Evolutionary conservation across 257 asterid species (phyloP).

Genomic region (Nicotiana tomentosiformis): DNA sequence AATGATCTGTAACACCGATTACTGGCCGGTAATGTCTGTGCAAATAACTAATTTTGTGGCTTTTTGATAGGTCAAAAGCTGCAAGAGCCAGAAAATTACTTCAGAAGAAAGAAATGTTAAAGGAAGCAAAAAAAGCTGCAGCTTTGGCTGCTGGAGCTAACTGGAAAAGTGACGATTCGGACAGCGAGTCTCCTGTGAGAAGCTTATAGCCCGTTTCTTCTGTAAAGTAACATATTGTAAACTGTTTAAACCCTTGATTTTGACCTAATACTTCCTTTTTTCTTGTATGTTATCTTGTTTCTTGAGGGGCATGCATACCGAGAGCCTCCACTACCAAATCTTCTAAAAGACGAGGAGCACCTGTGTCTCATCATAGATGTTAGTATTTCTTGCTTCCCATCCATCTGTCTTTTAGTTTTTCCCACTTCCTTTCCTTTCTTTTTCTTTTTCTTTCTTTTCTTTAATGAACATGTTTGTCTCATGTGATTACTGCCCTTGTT

Average conservation of each 20-base stretch:
- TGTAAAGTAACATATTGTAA: not conserved
- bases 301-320: constrained; percentile 32
- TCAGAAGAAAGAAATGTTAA: constrained; percentile 43
- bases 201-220: constrained; percentile 9
- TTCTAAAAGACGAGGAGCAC: constrained; percentile 57
- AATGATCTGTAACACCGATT: not conserved
- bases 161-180: constrained; percentile 80
- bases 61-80: constrained; percentile 54
- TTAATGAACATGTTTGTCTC: not conserved
- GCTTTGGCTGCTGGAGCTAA: constrained; percentile 79
- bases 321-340: constrained; percentile 71
- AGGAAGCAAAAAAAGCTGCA: constrained; percentile 65
- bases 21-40: not conserved
- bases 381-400: constrained; percentile 20
- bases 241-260: not conserved
- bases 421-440: not conserved
- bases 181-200: constrained; percentile 63
- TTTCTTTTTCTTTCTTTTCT: not conserved
- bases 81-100: constrained; percentile 66
- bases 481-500: not conserved
- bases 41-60: not conserved
- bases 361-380: constrained; percentile 67
- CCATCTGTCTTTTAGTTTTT: not conserved
- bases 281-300: not conserved
- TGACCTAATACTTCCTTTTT: constrained; percentile 9